A percentile compares a stretch with the other conserved stretches of the same genome.
These are phyloP conservation scores for Gossypium bickii DNA, from an alignment of 345 rosid species.

Conservation along the genomic window DNA sequence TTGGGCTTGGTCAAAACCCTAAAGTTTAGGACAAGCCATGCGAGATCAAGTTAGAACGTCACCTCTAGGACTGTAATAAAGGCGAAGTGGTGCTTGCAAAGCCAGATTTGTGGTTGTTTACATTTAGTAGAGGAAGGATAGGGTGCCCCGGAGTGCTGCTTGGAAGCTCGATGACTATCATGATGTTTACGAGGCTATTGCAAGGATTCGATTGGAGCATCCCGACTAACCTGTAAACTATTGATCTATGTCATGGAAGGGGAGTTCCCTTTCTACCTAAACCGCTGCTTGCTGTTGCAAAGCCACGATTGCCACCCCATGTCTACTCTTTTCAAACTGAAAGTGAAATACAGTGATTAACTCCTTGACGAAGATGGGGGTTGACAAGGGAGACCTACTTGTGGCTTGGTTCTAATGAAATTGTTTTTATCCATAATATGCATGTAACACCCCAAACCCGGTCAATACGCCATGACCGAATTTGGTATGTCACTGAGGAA, in stretches of 20 bases:
- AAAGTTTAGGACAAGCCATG: neutral
- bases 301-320: slow-evolving; percentile 17
- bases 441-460: too few species aligned
- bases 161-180: slow-evolving; percentile 28
- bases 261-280: neutral
- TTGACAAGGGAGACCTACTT: too few species aligned
- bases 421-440: neutral
- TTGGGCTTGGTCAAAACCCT: slow-evolving; percentile 26
- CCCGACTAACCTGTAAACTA: neutral
- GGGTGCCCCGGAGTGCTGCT: slow-evolving; percentile 21
- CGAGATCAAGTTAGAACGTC: fast-evolving
- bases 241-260: slow-evolving; percentile 9
- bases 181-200: slow-evolving; percentile 32
- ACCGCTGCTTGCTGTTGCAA: slow-evolving; percentile 15
- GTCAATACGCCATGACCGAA: too few species aligned
- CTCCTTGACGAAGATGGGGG: too few species aligned
- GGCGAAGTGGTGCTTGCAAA: too few species aligned
- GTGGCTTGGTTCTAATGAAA: neutral
- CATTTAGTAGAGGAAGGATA: slow-evolving; percentile 25
- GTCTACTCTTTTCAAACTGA: neutral
- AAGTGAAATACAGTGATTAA: too few species aligned
- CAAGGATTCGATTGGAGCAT: slow-evolving; percentile 28
- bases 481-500: too few species aligned
- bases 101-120: too few species aligned
- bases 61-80: fast-evolving